Percentiles rank a stretch among this genome's conserved stretches.
These are phyloP conservation scores for Paecilomyces variotii DNA, from an alignment of 2,329 filamentous ascomycete genomes.

Conservation along the genomic window DNA sequence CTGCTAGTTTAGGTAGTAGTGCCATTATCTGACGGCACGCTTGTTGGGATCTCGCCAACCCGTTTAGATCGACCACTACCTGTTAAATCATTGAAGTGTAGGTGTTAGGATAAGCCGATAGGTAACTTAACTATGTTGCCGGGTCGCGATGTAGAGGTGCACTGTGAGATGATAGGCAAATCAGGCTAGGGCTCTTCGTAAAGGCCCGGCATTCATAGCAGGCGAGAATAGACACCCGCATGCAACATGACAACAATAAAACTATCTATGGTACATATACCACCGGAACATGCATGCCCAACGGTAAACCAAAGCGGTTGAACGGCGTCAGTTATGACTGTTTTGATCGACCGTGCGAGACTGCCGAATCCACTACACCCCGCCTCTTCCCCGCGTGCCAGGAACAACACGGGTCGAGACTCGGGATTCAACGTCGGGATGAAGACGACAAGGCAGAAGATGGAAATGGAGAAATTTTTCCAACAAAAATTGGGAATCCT, in stretches of 20 bases:
- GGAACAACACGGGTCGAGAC: neutral
- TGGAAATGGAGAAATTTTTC: neutral
- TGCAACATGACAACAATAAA: neutral
- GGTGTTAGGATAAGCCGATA: no score
- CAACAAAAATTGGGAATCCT: neutral
- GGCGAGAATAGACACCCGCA: no score
- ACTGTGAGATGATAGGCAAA: no score
- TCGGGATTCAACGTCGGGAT: neutral
- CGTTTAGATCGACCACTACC: no score
- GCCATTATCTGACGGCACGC: constrained; percentile 3
- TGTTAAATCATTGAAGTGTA: no score
- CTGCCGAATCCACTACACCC: neutral
- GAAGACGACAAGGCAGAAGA: neutral
- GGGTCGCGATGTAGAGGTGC: no score
- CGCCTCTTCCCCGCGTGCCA: neutral
- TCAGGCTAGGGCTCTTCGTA: no score
- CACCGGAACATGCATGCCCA: neutral
- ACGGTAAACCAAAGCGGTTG: neutral
- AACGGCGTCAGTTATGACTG: neutral
- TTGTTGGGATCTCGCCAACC: constrained; percentile 24
- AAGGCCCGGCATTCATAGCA: no score
- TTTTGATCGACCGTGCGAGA: neutral
- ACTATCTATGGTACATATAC: no score
- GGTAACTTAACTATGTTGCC: no score
- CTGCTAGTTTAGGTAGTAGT: constrained; percentile 19